Conservation (phyloP, 164 flowering plant species). For the Echeveria elegans region DNA sequence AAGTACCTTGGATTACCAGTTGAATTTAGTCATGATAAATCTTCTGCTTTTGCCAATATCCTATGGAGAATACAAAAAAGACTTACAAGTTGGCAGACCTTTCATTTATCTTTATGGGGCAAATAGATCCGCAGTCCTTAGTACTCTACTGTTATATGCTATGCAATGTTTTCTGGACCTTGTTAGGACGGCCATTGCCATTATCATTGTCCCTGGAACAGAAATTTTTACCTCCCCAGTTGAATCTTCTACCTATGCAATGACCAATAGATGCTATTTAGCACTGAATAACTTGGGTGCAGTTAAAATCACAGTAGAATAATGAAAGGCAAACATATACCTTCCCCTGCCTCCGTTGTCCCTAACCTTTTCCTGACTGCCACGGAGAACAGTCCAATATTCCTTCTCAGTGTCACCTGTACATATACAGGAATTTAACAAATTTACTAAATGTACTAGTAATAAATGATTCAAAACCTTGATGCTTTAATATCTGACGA, state of each 20-base stretch:
- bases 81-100: no score
- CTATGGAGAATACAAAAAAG: no score
- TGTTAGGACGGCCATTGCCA: conserved; percentile 37
- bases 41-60: no score
- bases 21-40: no score
- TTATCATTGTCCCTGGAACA: conserved; percentile 36
- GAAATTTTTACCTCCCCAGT: conserved; percentile 42
- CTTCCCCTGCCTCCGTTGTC: conserved; percentile 54
- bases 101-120: no score
- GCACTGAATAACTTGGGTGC: background rate
- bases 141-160: no score
- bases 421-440: background rate
- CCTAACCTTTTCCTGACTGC: conserved; percentile 33
- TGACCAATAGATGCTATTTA: background rate
- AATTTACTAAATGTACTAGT: background rate
- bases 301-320: background rate
- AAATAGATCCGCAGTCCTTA: no score
- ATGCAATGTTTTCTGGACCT: conserved; percentile 45
- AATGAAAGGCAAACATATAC: background rate
- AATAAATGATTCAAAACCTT: no score
- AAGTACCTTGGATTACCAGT: no score
- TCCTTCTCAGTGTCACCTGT: conserved; percentile 83
- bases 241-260: conserved; percentile 59
- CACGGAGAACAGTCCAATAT: conserved; percentile 66
- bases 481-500: background rate